These are phyloP conservation scores for Carex parvula DNA, from an alignment of 176 grass and related monocot genomes.

Conservation along the genomic window DNA sequence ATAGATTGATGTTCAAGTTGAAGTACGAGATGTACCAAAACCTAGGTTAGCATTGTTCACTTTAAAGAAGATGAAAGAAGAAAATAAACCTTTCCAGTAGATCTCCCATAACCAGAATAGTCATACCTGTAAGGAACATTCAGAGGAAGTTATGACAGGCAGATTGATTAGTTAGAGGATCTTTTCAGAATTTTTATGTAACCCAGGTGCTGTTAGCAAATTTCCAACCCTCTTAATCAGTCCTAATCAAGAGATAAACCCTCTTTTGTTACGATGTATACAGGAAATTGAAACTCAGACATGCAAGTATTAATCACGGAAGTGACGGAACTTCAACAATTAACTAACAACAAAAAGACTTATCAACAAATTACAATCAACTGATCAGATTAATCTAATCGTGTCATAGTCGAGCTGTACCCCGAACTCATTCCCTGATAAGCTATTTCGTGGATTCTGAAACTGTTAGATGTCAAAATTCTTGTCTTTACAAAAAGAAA, in stretches of 20 bases:
- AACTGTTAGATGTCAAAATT: conserved; percentile 8
- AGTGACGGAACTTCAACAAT: background rate
- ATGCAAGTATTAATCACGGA: conserved; percentile 6
- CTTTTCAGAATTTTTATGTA: background rate
- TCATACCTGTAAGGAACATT: conserved; percentile 64
- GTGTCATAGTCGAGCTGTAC: background rate
- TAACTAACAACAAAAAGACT: background rate
- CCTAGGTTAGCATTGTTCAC: background rate
- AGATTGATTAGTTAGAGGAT: background rate
- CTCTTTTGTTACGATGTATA: background rate
- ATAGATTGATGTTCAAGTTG: background rate
- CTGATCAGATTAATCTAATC: background rate
- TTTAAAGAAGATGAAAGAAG: conserved; percentile 25
- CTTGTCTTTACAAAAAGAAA: background rate
- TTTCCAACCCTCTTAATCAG: background rate
- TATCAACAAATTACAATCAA: conserved; percentile 7
- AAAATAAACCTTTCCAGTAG: conserved; percentile 69
- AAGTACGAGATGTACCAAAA: background rate
- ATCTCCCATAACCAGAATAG: conserved; percentile 84
- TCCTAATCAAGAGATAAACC: conserved; percentile 7
- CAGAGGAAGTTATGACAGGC: background rate
- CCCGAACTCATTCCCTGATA: background rate
- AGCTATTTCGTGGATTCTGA: background rate
- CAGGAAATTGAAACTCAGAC: background rate
- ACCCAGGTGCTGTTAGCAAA: background rate